These are phyloP conservation scores for Onygenales sp. DNA, from an alignment of 2,329 filamentous ascomycete genomes.

Conservation along the genomic window DNA sequence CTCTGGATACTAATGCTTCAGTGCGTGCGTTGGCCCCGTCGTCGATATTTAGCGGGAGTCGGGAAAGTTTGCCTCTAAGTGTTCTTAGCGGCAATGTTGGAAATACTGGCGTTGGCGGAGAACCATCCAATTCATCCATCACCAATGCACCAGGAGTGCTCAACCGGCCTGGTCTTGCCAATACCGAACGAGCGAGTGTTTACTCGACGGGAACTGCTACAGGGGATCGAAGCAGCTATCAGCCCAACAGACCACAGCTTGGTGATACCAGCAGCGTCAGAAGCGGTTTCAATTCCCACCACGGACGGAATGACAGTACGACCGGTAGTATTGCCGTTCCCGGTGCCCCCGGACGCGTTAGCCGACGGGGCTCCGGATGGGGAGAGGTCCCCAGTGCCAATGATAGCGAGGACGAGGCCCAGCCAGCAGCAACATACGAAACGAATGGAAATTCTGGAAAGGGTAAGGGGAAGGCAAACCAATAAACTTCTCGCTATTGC, in stretches of 20 bases:
- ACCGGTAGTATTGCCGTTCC: conserved; percentile 57
- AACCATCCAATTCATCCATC: conserved; percentile 33
- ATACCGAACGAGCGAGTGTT: conserved; percentile 53
- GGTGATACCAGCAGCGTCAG: conserved; percentile 68
- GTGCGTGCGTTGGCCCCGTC: conserved; percentile 55
- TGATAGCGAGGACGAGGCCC: conserved; percentile 18
- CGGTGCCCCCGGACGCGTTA: conserved; percentile 26
- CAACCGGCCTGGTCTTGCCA: conserved; percentile 44
- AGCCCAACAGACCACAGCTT: conserved; percentile 45
- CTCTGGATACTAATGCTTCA: conserved; percentile 57
- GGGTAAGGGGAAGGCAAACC: neutral
- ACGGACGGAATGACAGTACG: conserved; percentile 73
- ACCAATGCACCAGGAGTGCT: conserved; percentile 30
- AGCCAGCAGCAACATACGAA: neutral
- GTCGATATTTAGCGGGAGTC: conserved; percentile 54
- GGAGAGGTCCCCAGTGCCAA: conserved; percentile 31
- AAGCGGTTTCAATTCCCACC: conserved; percentile 52
- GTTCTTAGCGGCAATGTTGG: conserved; percentile 47
- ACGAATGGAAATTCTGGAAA: neutral
- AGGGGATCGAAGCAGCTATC: conserved; percentile 73
- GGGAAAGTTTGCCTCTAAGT: conserved; percentile 54
- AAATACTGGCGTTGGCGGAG: conserved; percentile 8
- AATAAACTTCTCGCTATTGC: neutral
- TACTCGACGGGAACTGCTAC: conserved; percentile 57
- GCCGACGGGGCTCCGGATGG: conserved; percentile 36